Percentiles rank a stretch among this genome's conserved stretches.
phyloP scores from a whole-genome alignment of 164 flowering plant species.

The Hamamelis virginiana region DNA sequence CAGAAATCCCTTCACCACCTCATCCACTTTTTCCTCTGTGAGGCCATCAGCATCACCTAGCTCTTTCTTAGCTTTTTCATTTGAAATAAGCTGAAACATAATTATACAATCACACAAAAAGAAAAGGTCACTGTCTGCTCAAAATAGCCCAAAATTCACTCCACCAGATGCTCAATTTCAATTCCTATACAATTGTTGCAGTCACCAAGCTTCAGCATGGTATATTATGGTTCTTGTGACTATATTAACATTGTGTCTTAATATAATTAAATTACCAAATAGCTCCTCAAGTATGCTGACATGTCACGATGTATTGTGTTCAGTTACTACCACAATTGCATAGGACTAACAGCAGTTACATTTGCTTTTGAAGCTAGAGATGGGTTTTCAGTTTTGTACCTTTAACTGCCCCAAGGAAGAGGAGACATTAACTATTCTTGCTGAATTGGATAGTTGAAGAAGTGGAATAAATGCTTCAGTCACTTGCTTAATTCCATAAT shows the following conservation, averaged over 20 bases:
- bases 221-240: too few species aligned
- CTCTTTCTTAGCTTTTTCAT: slow-evolving; percentile 14
- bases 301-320: too few species aligned
- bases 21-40: slow-evolving; percentile 34
- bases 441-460: slow-evolving; percentile 23
- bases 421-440: slow-evolving; percentile 27
- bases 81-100: slow-evolving; percentile 13
- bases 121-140: neutral
- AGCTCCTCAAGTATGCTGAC: too few species aligned
- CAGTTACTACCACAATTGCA: too few species aligned
- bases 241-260: too few species aligned
- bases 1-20: slow-evolving; percentile 23
- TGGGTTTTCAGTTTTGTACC: slow-evolving; percentile 13
- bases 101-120: too few species aligned
- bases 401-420: slow-evolving; percentile 16
- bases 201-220: too few species aligned
- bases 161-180: too few species aligned
- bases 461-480: slow-evolving; percentile 33
- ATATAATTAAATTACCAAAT: too few species aligned
- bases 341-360: too few species aligned
- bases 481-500: slow-evolving; percentile 32
- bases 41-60: slow-evolving; percentile 22
- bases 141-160: neutral
- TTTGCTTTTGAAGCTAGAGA: neutral
- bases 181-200: too few species aligned